These are phyloP conservation scores for Mortierella sp. DNA, from an alignment of 371 early-diverging fungal species.

Conservation along the genomic window DNA sequence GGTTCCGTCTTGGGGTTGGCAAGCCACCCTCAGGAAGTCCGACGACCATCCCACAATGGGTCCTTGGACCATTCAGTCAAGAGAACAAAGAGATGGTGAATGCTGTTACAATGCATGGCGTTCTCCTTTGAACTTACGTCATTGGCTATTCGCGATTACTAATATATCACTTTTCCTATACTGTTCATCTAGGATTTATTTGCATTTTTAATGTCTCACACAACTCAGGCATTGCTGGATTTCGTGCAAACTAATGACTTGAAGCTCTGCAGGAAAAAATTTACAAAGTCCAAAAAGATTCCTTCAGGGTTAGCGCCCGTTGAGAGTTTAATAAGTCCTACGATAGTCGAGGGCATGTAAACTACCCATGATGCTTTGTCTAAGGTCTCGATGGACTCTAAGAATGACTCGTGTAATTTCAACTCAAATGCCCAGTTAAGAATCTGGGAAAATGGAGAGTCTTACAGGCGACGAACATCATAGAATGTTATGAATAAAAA, in stretches of 20 bases:
- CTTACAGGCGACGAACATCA: too few species aligned
- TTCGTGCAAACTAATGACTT: constrained; percentile 61
- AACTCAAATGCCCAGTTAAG: too few species aligned
- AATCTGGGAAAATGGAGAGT: too few species aligned
- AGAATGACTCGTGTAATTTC: too few species aligned
- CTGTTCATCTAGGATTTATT: constrained; percentile 57
- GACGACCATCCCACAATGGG: constrained; percentile 59
- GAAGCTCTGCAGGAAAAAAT: constrained; percentile 63
- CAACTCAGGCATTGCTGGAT: constrained; percentile 62
- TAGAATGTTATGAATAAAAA: too few species aligned
- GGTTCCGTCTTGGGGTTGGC: constrained; percentile 61
- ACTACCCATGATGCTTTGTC: background rate
- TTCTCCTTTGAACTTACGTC: background rate
- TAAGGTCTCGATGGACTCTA: too few species aligned
- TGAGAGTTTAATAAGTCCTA: constrained; percentile 43
- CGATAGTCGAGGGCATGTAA: constrained; percentile 38
- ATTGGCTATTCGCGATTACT: too few species aligned
- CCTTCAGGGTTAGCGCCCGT: constrained; percentile 57
- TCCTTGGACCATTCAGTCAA: constrained; percentile 55
- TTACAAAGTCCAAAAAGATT: constrained; percentile 58
- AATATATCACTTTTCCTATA: background rate
- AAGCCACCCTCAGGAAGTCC: constrained; percentile 47
- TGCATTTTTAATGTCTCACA: constrained; percentile 59
- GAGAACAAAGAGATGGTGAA: constrained; percentile 66
- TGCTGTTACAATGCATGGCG: too few species aligned